Base-by-base conservation (phyloP, 768 basidiomycete species). In the Pulveroboletus ravenelii region DNA sequence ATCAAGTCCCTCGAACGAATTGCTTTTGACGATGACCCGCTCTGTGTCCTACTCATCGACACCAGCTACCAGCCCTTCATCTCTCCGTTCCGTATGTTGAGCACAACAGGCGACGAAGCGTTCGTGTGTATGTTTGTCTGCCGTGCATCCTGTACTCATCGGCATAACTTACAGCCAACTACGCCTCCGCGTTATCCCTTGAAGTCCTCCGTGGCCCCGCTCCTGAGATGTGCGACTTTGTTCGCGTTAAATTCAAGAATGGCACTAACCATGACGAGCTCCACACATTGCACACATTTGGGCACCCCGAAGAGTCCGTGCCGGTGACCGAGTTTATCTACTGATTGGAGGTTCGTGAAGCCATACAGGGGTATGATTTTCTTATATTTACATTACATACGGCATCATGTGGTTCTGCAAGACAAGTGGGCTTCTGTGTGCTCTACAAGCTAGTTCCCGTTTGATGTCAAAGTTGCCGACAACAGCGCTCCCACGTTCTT, bases 251-350 rank as follows among this genome's bases (percentile, higher is more conserved):
- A 68, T 89, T 89, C 79, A 85, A 81, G 77, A 90, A 90, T 64
- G 87, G 88, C 30, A 88, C 89, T 17, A 41, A 60, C 14, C 58
- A 73, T 37, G 70, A 69, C 41, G 71, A 72, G 56, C 87, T 86
- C 73, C 65, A 76, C 47, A 81, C 81, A 30, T 60, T 87, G 59
- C 80, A 84, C 55, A 79, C 84, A 64, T 89, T 89, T 64, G 84
- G 78, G 36, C 81, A 85, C 70, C 72, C 79, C 41, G 78, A 79
- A 51, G 81, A 86, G 57, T 13, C n/a, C 5, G 81, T 91, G 48
- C 85, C 86, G 35, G 76, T 89, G 57, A 89, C 87, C 25, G 86
- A 89, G 64, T 89, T 90, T 71, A 83, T 89, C 67, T 87, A 88
- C 72, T 78, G 82, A 41, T 75, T 86, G 41, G 83, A 89, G 79